These are phyloP conservation scores for Neckera pumila DNA, from an alignment of 225 moss, liverwort and hornwort species.

Conservation along the genomic window DNA sequence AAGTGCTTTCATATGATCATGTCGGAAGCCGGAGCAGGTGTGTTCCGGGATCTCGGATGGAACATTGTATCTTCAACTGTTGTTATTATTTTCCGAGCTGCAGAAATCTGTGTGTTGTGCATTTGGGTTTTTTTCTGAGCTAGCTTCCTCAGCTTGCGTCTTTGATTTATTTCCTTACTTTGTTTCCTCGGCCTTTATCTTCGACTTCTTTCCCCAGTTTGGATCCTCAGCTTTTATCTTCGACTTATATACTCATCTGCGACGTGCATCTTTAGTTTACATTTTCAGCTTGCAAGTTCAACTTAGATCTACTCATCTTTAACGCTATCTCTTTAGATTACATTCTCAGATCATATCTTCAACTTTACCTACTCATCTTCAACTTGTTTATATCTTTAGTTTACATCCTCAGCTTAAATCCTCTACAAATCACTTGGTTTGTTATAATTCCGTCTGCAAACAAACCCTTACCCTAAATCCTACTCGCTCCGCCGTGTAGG, in stretches of 20 bases:
- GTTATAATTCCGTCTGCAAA: background rate
- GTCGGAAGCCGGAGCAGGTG: slow-evolving; percentile 28
- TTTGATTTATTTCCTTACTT: background rate
- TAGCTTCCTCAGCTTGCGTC: background rate
- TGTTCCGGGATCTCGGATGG: background rate
- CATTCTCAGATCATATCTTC: background rate
- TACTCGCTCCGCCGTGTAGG: background rate
- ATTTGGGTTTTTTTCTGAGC: background rate
- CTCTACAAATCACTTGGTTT: background rate
- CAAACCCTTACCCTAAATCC: background rate
- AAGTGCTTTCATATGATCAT: slow-evolving; percentile 48
- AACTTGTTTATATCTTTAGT: background rate
- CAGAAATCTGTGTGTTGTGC: too few species aligned
- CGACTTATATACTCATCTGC: background rate
- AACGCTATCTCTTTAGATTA: background rate
- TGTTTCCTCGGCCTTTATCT: background rate
- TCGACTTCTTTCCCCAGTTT: background rate
- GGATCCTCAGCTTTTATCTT: background rate
- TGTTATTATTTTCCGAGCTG: background rate
- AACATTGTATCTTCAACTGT: background rate
- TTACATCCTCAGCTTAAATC: background rate
- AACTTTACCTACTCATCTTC: background rate
- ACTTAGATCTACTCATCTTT: background rate
- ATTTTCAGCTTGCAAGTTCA: background rate
- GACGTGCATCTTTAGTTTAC: background rate